phyloP scores from a whole-genome alignment of 2,329 filamentous ascomycete genomes.

The Aureobasidium namibiae region DNA sequence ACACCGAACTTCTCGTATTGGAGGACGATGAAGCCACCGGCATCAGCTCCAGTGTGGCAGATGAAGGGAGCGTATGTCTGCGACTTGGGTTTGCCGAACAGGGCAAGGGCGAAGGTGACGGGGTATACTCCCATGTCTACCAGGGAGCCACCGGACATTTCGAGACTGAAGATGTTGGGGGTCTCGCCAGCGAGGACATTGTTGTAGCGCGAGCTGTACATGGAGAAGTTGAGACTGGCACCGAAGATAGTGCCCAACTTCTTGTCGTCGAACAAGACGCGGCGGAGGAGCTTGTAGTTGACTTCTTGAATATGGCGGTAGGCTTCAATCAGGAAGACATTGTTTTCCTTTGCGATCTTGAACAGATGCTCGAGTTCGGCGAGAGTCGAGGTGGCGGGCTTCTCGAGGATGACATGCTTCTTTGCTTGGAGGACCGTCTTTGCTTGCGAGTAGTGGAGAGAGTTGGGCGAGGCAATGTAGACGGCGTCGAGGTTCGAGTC shows the following conservation, averaged over 20 bases:
- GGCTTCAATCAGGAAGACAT: constrained; percentile 40
- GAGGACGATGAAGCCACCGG: constrained; percentile 36
- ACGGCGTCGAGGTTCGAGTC: constrained; percentile 34
- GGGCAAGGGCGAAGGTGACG: constrained; percentile 38
- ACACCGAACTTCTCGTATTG: constrained; percentile 38
- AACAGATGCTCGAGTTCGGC: constrained; percentile 37
- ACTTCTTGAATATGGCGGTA: constrained; percentile 43
- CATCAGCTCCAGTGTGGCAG: constrained; percentile 38
- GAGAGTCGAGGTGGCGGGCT: constrained; percentile 37
- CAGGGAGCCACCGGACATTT: constrained; percentile 39
- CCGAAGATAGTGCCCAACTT: constrained; percentile 37
- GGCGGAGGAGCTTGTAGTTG: constrained; percentile 39
- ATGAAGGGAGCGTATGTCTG: constrained; percentile 36
- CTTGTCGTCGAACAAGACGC: constrained; percentile 26
- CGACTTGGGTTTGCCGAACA: constrained; percentile 37
- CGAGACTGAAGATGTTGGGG: constrained; percentile 42
- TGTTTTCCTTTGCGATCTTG: constrained; percentile 31
- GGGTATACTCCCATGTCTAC: constrained; percentile 44
- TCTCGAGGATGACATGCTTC: constrained; percentile 45
- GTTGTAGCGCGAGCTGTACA: constrained; percentile 39
- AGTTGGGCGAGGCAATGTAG: constrained; percentile 44
- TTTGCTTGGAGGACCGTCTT: constrained; percentile 34
- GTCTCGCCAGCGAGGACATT: constrained; percentile 38
- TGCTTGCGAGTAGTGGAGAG: constrained; percentile 39
- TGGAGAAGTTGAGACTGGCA: constrained; percentile 36